phyloP scores from a whole-genome alignment of 2,329 filamentous ascomycete genomes.

The Drechmeria coniospora region DNA sequence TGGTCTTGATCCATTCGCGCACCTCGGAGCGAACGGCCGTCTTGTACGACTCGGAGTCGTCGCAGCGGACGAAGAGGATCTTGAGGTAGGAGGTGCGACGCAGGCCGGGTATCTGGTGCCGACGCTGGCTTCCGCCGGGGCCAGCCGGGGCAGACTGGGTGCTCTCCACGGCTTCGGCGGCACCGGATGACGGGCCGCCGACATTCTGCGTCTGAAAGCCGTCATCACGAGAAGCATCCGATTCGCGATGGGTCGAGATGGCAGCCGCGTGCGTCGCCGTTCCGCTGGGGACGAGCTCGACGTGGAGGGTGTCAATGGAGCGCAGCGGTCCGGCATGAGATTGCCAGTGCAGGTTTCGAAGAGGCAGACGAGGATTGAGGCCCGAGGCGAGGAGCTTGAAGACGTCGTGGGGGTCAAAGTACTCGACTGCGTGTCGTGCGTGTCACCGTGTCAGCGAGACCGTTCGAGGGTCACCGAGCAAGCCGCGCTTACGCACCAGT shows the following conservation, averaged over 20 bases:
- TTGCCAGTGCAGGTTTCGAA: conserved; percentile 93
- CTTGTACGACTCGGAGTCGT: conserved; percentile 93
- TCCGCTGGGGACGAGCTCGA: conserved; percentile 66
- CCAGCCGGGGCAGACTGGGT: conserved; percentile 14
- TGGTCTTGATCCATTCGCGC: conserved; percentile 77
- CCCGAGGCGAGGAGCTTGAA: conserved; percentile 70
- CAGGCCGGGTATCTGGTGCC: conserved; percentile 90
- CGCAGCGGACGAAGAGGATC: conserved; percentile 75
- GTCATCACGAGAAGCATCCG: conserved; percentile 29
- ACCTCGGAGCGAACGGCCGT: conserved; percentile 59
- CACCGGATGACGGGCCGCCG: conserved; percentile 21
- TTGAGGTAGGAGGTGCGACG: conserved; percentile 90
- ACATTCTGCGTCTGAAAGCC: conserved; percentile 44
- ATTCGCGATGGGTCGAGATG: conserved; percentile 14
- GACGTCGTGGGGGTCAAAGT: conserved; percentile 81
- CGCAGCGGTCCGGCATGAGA: conserved; percentile 80
- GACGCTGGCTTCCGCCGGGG: conserved; percentile 30
- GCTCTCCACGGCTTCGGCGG: conserved; percentile 22
- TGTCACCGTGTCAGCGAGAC: too few relatives aligned
- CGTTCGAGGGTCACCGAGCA: too few relatives aligned
- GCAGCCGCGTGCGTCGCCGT: conserved; percentile 27
- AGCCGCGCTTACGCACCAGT: conserved; percentile 43
- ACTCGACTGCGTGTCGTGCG: conserved; percentile 65
- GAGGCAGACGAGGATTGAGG: conserved; percentile 62
- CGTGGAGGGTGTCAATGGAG: conserved; percentile 83